Base-by-base conservation (phyloP, 139 green algal species). In the Tetradesmus lagerheimii region DNA sequence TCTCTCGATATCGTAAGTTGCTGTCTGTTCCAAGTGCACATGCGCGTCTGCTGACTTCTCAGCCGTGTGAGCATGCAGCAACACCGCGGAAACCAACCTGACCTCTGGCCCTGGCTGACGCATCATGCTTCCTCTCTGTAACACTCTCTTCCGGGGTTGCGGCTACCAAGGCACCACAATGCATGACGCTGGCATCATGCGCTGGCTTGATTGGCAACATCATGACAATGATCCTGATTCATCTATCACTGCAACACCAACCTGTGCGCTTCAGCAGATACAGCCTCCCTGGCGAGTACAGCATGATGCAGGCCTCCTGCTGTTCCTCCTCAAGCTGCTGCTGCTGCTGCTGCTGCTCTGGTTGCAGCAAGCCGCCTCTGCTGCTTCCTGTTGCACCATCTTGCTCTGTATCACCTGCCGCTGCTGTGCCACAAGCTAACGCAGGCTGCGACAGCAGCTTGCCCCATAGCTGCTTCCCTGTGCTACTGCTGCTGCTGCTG, bases 271-370 rank as follows among this genome's bases (percentile, higher is more conserved):
- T 45, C 35, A 86, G 43, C 27, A 45, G 45, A 27, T 38, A 86
- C 15, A 86, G 80, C 80, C 16, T 27, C n/a, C 80, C 80, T 29
- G 80, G 80, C 4, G 29, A 64, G 43, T 67, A 86, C 4, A 86
- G 45, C 41, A 37, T 37, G 16, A 39, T 35, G 29, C 43, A 20
- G 29, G 80, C 12, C 45, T 43, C 80, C 80, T 41, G 37, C 80
- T 86, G 27, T 25, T 86, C 80, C 80, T 74, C 80, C 20, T 86
- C 38, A 1, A 53, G 43, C 43, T 66, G 25, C 80, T 71, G 80
- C 80, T 74, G 20, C 80, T 86, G 43, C 80, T 86, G 43, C 80
- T 74, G 43, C 80, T 86, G 80, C 9, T 25, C 78, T 64, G 39
- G 37, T 66, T 12, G 37, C 38, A 29, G 6, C 11, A 29, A 39